phyloP scores from a whole-genome alignment of 2,329 filamentous ascomycete genomes.

The Cryphonectria carpinicola region DNA sequence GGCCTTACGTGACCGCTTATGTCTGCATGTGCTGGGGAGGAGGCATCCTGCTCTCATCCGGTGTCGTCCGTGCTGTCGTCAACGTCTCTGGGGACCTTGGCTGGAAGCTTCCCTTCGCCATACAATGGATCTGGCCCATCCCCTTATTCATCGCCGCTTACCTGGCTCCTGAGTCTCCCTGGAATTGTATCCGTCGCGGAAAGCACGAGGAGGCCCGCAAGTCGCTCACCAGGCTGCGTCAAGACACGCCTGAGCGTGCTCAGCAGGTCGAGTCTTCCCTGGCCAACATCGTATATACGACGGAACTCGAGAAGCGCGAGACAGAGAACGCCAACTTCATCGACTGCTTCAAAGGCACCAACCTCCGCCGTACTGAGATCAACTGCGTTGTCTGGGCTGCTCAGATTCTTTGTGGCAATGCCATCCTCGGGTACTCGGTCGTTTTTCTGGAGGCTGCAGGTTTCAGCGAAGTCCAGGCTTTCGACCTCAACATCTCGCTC shows the following conservation, averaged over 20 bases:
- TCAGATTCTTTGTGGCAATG: constrained; percentile 44
- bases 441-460: constrained; percentile 46
- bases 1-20: constrained; percentile 43
- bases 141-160: constrained; percentile 39
- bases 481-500: constrained; percentile 45
- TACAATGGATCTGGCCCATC: constrained; percentile 46
- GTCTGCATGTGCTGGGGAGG: constrained; percentile 46
- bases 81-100: constrained; percentile 38
- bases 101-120: constrained; percentile 42
- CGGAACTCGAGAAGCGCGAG: constrained; percentile 32
- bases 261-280: constrained; percentile 36
- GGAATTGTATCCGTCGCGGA: constrained; percentile 40
- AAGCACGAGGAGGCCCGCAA: constrained; percentile 35
- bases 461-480: constrained; percentile 41
- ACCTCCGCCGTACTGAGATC: constrained; percentile 35
- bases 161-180: constrained; percentile 46
- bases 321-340: constrained; percentile 31
- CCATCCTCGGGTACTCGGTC: constrained; percentile 42
- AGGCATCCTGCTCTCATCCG: constrained; percentile 43
- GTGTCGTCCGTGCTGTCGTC: constrained; percentile 39
- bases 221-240: constrained; percentile 34
- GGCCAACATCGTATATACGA: constrained; percentile 34
- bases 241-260: constrained; percentile 33
- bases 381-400: constrained; percentile 45
- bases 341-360: constrained; percentile 35